These are phyloP conservation scores for Nicotiana knightiana DNA, from an alignment of 257 asterid genomes.

Conservation along the genomic window DNA sequence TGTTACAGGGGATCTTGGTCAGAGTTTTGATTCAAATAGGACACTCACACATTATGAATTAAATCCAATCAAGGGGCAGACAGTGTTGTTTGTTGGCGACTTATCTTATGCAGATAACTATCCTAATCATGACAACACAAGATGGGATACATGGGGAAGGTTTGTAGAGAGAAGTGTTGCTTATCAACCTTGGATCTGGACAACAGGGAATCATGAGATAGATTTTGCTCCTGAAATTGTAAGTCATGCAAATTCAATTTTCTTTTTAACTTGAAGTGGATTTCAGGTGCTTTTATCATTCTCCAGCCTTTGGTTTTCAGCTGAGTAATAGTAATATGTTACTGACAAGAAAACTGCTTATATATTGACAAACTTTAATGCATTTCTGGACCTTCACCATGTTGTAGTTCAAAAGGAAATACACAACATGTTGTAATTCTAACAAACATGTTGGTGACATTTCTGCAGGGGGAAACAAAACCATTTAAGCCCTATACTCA, in stretches of 20 bases:
- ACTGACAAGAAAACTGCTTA: too few relatives aligned
- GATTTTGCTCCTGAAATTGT: slow-evolving; percentile 16
- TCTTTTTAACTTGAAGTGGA: background rate
- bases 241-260: background rate
- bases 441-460: background rate
- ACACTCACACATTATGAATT: slow-evolving; percentile 15
- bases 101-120: slow-evolving; percentile 11
- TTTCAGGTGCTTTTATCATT: background rate
- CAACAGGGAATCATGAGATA: slow-evolving; percentile 15
- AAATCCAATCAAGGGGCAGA: slow-evolving; percentile 12
- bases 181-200: slow-evolving; percentile 18
- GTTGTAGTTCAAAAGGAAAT: too few relatives aligned
- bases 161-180: slow-evolving; percentile 16
- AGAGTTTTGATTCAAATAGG: slow-evolving; percentile 11
- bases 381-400: too few relatives aligned
- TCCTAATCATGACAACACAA: slow-evolving; percentile 8
- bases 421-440: background rate
- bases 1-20: slow-evolving; percentile 16
- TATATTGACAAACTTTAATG: too few relatives aligned
- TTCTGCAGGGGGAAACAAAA: slow-evolving; percentile 4
- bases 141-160: slow-evolving; percentile 15
- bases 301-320: background rate
- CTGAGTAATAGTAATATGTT: too few relatives aligned
- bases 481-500: slow-evolving; percentile 7
- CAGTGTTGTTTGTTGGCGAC: slow-evolving; percentile 13